Evolutionary conservation across 768 basidiomycete genomes (phyloP).

Genomic region (Xanthoconium stramineum): DNA sequence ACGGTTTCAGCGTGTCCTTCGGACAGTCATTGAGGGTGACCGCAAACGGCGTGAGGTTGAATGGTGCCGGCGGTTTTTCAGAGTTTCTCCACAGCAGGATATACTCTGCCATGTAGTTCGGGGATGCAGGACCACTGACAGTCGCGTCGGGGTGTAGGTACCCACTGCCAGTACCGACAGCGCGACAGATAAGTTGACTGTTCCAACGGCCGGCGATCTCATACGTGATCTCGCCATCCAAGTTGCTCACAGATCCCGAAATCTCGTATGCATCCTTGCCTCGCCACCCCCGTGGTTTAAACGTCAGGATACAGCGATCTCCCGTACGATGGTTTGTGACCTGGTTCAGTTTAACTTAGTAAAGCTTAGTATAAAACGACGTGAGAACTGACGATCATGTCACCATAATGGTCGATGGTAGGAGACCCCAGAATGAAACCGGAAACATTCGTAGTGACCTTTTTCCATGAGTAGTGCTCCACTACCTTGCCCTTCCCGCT

Average conservation of each 20-base stretch:
- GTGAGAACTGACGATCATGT: constrained; percentile 72
- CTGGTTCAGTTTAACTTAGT: constrained; percentile 26
- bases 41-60: constrained; percentile 94
- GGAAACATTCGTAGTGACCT: constrained; percentile 86
- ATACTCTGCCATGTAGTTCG: constrained; percentile 59
- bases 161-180: constrained; percentile 56
- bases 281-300: constrained; percentile 95
- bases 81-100: constrained; percentile 93
- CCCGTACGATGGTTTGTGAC: constrained; percentile 88
- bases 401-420: constrained; percentile 90
- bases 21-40: constrained; percentile 91
- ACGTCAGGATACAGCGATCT: constrained; percentile 84
- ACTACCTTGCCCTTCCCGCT: constrained; percentile 52
- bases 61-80: constrained; percentile 76
- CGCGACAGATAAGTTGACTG: constrained; percentile 85
- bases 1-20: constrained; percentile 59
- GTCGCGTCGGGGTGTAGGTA: constrained; percentile 71
- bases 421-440: constrained; percentile 91
- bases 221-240: constrained; percentile 62
- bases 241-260: constrained; percentile 75
- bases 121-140: constrained; percentile 43
- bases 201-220: constrained; percentile 97
- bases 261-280: constrained; percentile 92
- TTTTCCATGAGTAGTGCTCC: constrained; percentile 96
- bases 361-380: neutral